Base-by-base conservation (phyloP, 345 rosid species). In the Combretum micranthum region DNA sequence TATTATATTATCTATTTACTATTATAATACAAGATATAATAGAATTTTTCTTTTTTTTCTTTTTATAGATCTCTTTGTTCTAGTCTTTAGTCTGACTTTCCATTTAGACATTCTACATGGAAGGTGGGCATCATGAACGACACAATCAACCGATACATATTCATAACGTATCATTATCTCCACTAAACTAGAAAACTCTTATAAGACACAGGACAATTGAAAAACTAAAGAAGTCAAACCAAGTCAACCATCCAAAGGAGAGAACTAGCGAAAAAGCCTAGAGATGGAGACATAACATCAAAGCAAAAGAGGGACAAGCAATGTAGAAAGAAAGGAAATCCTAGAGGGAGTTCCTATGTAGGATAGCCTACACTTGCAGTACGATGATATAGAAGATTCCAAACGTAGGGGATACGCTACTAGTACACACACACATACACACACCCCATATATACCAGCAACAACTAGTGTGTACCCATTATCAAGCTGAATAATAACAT, bases 351-450 rank as follows among this genome's bases (percentile, higher is more conserved):
- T 72, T 26, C 74, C 80, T 16, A 0, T 68, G 44, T 52, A 79
- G 72, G 62, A 52, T 23, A 72, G 80, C 53, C 82, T 82, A 3
- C 72, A 72, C 52, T n/a, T 62, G 16, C 63, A 77, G 20, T 67
- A 68, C 64, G 23, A 54, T 11, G 76, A 72, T 55, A 12, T 79
- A 64, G 87, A 82, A 60, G 83, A 79, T 26, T 76, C 79, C 72
- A 76, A 82, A 66, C 75, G 43, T 15, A 51, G 32, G 64, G 88
- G 66, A 1, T 88, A 85, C 60, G 86, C n/a, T n/a, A n/a, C n/a
- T n/a, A n/a, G n/a, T n/a, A n/a, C n/a, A n/a, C n/a, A n/a, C n/a
- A n/a, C n/a, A n/a, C n/a, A n/a, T n/a, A n/a, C n/a, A n/a, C n/a
- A n/a, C n/a, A n/a, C n/a, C n/a, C n/a, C n/a, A n/a, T n/a, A n/a